These are phyloP conservation scores for Penicillium sp. DNA, from an alignment of 2,329 filamentous ascomycete genomes.

Conservation along the genomic window DNA sequence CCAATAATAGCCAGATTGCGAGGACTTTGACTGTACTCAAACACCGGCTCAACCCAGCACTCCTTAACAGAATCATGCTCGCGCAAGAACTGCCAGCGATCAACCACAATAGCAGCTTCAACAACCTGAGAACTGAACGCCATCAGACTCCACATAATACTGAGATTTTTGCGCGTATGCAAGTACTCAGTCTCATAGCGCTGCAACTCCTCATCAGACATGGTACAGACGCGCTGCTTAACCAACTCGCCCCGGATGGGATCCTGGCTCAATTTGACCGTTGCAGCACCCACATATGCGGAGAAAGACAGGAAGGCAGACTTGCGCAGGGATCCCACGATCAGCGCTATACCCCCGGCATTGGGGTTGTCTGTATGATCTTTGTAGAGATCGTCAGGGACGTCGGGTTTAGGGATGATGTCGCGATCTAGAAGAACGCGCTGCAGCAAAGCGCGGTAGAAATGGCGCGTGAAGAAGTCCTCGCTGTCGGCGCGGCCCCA, in stretches of 20 bases:
- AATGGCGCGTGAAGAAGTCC: conserved; percentile 87
- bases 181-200: conserved; percentile 66
- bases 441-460: conserved; percentile 86
- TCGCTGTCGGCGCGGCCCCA: conserved; percentile 82
- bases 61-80: conserved; percentile 74
- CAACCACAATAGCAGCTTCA: conserved; percentile 85
- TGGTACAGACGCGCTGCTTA: conserved; percentile 61
- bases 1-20: conserved; percentile 92
- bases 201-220: conserved; percentile 74
- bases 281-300: conserved; percentile 76
- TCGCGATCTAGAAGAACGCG: conserved; percentile 86
- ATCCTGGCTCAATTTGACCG: conserved; percentile 69
- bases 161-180: conserved; percentile 74
- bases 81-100: conserved; percentile 81
- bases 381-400: conserved; percentile 32
- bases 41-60: conserved; percentile 91
- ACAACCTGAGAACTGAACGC: conserved; percentile 88
- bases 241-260: conserved; percentile 62
- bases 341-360: conserved; percentile 64
- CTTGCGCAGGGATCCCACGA: conserved; percentile 83
- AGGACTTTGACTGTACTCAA: conserved; percentile 82
- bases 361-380: conserved; percentile 18
- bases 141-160: conserved; percentile 91
- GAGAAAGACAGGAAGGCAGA: conserved; percentile 72
- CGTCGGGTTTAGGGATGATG: conserved; percentile 62